Evolutionary conservation across 106 monocot genomes (phyloP).

Genomic region (Dendrobium huoshanense): DNA sequence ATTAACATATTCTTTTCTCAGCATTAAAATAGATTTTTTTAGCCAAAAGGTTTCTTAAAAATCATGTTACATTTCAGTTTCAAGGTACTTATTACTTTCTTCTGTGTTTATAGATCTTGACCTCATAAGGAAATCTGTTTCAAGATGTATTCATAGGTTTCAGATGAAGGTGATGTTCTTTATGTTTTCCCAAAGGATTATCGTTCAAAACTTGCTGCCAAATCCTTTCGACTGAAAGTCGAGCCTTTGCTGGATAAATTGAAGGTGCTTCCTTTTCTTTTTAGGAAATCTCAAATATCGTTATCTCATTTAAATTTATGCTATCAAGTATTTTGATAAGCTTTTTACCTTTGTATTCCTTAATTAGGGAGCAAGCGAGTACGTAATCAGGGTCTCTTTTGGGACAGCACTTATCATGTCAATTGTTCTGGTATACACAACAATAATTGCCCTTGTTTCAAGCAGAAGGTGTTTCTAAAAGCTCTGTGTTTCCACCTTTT

Average conservation of each 20-base stretch:
- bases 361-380: constrained; percentile 59
- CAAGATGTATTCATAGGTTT: constrained; percentile 83
- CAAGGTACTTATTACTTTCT: background rate
- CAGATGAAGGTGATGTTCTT: constrained; percentile 97
- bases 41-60: background rate
- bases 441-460: constrained; percentile 85
- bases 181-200: constrained; percentile 88
- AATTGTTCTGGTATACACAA: constrained; percentile 90
- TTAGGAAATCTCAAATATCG: background rate
- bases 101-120: constrained; percentile 3
- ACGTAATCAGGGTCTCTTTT: constrained; percentile 89
- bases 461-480: constrained; percentile 62
- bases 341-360: background rate
- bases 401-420: constrained; percentile 92
- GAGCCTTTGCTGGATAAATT: constrained; percentile 80
- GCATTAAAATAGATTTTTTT: background rate
- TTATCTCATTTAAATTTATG: background rate
- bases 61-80: background rate
- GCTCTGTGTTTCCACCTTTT: background rate
- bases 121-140: constrained; percentile 29
- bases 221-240: constrained; percentile 84
- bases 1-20: background rate
- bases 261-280: constrained; percentile 44
- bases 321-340: background rate
- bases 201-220: constrained; percentile 64